phyloP scores from a whole-genome alignment of 495 filamentous ascomycete species.

The Niebla homalea region DNA sequence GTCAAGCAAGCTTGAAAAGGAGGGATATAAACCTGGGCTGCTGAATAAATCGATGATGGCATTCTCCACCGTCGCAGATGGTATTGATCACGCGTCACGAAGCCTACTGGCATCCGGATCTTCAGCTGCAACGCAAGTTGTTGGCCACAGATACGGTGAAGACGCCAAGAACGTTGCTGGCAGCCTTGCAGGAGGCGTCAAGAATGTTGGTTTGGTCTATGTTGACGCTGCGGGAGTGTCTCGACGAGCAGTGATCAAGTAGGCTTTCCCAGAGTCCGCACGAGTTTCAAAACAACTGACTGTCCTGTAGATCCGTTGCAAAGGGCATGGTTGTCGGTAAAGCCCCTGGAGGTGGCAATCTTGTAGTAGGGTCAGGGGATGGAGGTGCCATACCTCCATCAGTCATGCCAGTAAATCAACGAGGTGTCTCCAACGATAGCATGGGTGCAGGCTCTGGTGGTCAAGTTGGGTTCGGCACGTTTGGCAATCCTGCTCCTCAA shows the following conservation, averaged over 20 bases:
- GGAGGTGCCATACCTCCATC: conserved; percentile 41
- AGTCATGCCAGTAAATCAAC: conserved; percentile 16
- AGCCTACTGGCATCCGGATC: conserved; percentile 61
- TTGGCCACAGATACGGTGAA: conserved; percentile 68
- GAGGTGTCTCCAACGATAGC: conserved; percentile 14
- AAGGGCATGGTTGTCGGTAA: conserved; percentile 72
- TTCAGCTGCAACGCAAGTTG: conserved; percentile 63
- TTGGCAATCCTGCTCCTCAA: conserved; percentile 23
- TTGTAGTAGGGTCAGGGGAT: conserved; percentile 72
- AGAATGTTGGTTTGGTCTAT: conserved; percentile 95
- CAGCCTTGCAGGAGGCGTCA: conserved; percentile 69
- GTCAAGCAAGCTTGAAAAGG: conserved; percentile 40
- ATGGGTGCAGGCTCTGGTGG: conserved; percentile 14
- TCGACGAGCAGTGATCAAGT: conserved; percentile 72
- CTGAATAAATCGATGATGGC: conserved; percentile 93
- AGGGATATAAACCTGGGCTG: conserved; percentile 77
- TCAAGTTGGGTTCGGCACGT: conserved; percentile 24
- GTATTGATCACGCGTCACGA: conserved; percentile 71
- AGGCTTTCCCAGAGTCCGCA: conserved; percentile 14
- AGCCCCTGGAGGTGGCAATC: conserved; percentile 68
- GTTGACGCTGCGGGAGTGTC: conserved; percentile 91
- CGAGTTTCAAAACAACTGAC: neutral
- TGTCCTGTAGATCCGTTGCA: conserved; percentile 46
- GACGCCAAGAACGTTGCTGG: conserved; percentile 67
- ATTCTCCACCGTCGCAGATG: conserved; percentile 88